Conservation (phyloP, 768 basidiomycete species). For the Ephemerocybe angulata region DNA sequence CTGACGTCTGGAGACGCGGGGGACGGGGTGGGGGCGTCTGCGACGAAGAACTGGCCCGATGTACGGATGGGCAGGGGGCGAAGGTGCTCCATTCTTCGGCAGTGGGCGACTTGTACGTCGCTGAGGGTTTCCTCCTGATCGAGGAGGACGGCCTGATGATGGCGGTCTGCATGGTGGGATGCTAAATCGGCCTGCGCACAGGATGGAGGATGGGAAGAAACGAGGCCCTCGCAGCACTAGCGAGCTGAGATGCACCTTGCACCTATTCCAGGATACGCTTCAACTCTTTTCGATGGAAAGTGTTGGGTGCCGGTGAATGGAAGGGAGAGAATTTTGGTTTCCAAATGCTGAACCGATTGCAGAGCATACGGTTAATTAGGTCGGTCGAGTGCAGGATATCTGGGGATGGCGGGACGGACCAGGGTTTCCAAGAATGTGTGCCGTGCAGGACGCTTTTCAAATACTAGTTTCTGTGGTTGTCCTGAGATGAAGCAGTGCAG, state of each 20-base stretch:
- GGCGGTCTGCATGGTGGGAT: constrained; percentile 2
- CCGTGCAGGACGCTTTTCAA: neutral
- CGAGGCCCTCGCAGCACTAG: neutral
- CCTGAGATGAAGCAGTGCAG: neutral
- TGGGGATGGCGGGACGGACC: neutral
- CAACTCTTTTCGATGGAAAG: too few species aligned
- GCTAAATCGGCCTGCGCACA: neutral
- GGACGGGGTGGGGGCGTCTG: constrained; percentile 12
- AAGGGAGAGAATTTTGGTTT: neutral
- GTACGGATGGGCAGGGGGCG: constrained; percentile 13
- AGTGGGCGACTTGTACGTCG: constrained; percentile 58
- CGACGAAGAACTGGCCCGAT: neutral
- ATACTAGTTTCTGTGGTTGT: neutral
- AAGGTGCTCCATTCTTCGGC: constrained; percentile 26
- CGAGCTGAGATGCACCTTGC: neutral
- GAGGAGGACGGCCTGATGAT: constrained; percentile 2
- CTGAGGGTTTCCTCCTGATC: constrained; percentile 53
- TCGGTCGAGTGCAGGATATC: neutral
- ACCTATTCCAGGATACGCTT: neutral
- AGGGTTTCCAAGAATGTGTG: neutral
- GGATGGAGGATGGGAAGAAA: neutral
- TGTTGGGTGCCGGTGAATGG: neutral
- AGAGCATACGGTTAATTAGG: neutral
- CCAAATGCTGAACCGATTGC: too few species aligned
- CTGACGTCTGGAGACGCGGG: constrained; percentile 1